Percentiles rank a stretch among this genome's conserved stretches.
phyloP scores from a whole-genome alignment of 1,284 basidiomycete species.

The Cutaneotrichosporon mucoides region DNA sequence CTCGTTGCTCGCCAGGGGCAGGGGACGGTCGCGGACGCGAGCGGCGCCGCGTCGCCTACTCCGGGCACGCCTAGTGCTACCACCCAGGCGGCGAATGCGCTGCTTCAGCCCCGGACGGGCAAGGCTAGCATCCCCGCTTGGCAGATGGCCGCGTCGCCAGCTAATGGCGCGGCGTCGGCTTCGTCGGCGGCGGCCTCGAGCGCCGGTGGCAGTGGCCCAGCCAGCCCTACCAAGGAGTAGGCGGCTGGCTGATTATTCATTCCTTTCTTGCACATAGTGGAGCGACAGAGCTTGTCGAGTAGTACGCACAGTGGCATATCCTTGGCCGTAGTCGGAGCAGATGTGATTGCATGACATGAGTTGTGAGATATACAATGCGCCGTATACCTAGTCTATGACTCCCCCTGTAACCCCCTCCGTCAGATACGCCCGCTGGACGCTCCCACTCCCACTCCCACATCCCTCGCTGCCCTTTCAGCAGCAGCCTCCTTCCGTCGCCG shows the following conservation, averaged over 20 bases:
- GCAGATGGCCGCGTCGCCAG: slow-evolving; percentile 62
- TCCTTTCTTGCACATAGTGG: too few species aligned
- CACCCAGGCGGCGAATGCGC: slow-evolving; percentile 38
- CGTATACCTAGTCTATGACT: too few species aligned
- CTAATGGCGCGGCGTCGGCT: slow-evolving; percentile 10
- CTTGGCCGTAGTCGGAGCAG: too few species aligned
- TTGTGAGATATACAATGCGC: not conserved
- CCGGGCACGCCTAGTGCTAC: slow-evolving; percentile 10
- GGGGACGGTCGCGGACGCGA: not conserved
- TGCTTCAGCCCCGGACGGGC: slow-evolving; percentile 49
- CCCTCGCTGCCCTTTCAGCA: too few species aligned
- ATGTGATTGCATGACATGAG: too few species aligned
- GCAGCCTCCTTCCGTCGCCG: not conserved
- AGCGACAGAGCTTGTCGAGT: too few species aligned
- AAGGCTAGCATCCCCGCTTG: slow-evolving; percentile 73
- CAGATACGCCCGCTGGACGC: too few species aligned
- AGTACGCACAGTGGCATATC: too few species aligned
- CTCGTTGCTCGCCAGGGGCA: slow-evolving; percentile 65
- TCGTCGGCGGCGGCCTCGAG: slow-evolving; percentile 1
- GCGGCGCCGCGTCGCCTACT: not conserved
- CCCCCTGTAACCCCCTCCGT: too few species aligned
- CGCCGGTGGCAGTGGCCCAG: slow-evolving; percentile 13
- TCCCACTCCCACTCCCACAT: too few species aligned
- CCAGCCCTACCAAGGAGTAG: slow-evolving; percentile 19
- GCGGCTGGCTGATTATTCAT: not conserved